A percentile compares a stretch with the other conserved stretches of the same genome.
Conservation (phyloP, 805 yeast species). For the Cyberlindnera lachancei region DNA sequence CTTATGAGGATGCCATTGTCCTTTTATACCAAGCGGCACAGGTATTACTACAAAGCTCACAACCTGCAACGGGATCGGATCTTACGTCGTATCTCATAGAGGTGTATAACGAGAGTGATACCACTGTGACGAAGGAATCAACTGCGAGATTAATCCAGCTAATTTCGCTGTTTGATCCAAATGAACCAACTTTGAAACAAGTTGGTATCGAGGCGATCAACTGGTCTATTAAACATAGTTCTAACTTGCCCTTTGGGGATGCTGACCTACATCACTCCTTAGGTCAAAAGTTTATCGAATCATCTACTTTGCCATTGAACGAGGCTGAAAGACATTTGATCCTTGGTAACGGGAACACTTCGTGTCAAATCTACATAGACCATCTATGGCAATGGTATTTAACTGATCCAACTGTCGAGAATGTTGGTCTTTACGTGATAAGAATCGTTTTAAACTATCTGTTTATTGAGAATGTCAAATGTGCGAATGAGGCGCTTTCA, state of each 20-base stretch:
- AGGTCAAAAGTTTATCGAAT: conserved; percentile 54
- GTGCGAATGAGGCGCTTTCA: conserved; percentile 37
- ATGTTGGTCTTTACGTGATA: conserved; percentile 29
- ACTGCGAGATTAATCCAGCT: conserved; percentile 42
- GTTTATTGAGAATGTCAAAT: conserved; percentile 56
- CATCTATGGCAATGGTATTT: conserved; percentile 39
- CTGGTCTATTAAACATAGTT: conserved; percentile 53
- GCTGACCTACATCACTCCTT: conserved; percentile 64
- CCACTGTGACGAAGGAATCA: conserved; percentile 34
- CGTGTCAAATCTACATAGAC: conserved; percentile 38
- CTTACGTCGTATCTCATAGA: conserved; percentile 65
- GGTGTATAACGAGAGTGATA: conserved; percentile 47
- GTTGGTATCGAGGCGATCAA: conserved; percentile 57
- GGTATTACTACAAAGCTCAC: conserved; percentile 58
- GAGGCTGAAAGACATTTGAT: conserved; percentile 71
- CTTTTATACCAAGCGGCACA: conserved; percentile 65
- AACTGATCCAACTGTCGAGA: conserved; percentile 20
- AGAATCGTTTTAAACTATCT: conserved; percentile 75
- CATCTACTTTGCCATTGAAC: conserved; percentile 39
- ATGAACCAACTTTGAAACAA: conserved; percentile 57
- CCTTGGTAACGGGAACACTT: conserved; percentile 48
- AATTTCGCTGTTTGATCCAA: conserved; percentile 34
- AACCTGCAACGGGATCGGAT: conserved; percentile 79
- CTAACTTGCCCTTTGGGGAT: conserved; percentile 62
- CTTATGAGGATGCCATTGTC: conserved; percentile 65